Conservation (phyloP, 345 rosid species). For the Cardiospermum halicacabum region DNA sequence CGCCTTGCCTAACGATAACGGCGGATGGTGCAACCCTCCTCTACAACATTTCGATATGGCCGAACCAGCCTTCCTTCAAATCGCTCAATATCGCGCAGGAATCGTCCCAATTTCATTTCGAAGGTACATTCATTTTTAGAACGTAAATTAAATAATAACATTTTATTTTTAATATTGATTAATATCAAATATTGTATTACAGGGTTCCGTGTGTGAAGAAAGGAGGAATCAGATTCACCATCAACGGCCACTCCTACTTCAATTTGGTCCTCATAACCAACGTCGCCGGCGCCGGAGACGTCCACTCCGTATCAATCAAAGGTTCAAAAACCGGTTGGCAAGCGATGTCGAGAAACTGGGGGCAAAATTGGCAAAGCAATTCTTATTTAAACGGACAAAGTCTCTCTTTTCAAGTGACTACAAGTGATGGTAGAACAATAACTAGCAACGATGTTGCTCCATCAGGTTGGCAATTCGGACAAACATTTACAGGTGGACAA, state of each 20-base stretch:
- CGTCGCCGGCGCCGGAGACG: conserved; percentile 90
- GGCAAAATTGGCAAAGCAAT: conserved; percentile 99
- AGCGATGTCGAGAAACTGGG: conserved; percentile 95
- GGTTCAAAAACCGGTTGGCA: conserved; percentile 93
- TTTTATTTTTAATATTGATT: too few species aligned
- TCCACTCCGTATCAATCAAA: conserved; percentile 71
- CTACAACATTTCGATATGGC: conserved; percentile 95
- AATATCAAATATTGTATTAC: too few species aligned
- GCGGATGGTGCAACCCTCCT: conserved; percentile 99
- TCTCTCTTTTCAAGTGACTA: conserved; percentile 83
- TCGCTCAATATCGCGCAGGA: conserved; percentile 92
- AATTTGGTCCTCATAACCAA: conserved; percentile 77
- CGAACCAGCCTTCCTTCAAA: conserved; percentile 88
- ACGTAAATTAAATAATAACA: background rate
- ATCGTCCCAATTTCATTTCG: conserved; percentile 87
- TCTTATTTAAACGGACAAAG: conserved; percentile 72
- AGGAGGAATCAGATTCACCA: conserved; percentile 84
- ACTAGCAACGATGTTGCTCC: conserved; percentile 61
- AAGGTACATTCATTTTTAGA: conserved; percentile 38
- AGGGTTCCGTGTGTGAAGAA: conserved; percentile 84
- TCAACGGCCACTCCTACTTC: conserved; percentile 96
- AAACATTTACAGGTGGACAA: conserved; percentile 72
- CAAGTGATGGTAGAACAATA: conserved; percentile 78
- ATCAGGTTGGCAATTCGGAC: conserved; percentile 78
- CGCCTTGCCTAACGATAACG: conserved; percentile 66